Percentiles rank a stretch among this genome's conserved stretches.
phyloP scores from a whole-genome alignment of 2,329 filamentous ascomycete genomes.

The Alternaria dauci region DNA sequence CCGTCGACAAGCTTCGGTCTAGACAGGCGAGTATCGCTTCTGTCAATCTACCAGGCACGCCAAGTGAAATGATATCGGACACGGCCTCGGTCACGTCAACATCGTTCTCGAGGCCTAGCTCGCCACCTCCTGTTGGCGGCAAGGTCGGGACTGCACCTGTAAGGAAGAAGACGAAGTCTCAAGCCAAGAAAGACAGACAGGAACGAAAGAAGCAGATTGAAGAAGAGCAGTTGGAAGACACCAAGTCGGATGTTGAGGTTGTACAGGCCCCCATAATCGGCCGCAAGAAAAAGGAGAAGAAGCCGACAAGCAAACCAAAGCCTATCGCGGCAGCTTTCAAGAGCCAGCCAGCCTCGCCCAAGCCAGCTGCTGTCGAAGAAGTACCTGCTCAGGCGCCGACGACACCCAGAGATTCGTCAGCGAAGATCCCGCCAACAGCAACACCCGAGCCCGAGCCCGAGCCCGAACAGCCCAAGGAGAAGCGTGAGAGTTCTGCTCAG shows the following conservation, averaged over 20 bases:
- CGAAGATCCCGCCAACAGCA: conserved; percentile 30
- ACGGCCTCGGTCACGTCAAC: conserved; percentile 77
- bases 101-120: conserved; percentile 75
- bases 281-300: conserved; percentile 86
- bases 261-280: conserved; percentile 75
- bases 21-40: conserved; percentile 65
- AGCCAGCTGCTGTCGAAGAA: conserved; percentile 40
- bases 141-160: conserved; percentile 74
- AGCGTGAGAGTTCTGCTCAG: conserved; percentile 42
- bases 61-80: conserved; percentile 80
- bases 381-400: conserved; percentile 29
- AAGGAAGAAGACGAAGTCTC: conserved; percentile 76
- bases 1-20: conserved; percentile 55
- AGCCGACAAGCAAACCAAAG: conserved; percentile 53
- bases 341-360: conserved; percentile 42
- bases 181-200: conserved; percentile 78
- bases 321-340: conserved; percentile 31
- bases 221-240: conserved; percentile 61
- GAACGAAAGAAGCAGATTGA: conserved; percentile 68
- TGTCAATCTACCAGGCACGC: conserved; percentile 73
- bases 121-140: conserved; percentile 67
- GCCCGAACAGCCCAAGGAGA: conserved; percentile 44
- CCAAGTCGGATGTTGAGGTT: conserved; percentile 61
- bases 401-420: conserved; percentile 26
- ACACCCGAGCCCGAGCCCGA: conserved; percentile 39